phyloP scores from a whole-genome alignment of 139 green algal genomes.

The Penium margaritaceum region DNA sequence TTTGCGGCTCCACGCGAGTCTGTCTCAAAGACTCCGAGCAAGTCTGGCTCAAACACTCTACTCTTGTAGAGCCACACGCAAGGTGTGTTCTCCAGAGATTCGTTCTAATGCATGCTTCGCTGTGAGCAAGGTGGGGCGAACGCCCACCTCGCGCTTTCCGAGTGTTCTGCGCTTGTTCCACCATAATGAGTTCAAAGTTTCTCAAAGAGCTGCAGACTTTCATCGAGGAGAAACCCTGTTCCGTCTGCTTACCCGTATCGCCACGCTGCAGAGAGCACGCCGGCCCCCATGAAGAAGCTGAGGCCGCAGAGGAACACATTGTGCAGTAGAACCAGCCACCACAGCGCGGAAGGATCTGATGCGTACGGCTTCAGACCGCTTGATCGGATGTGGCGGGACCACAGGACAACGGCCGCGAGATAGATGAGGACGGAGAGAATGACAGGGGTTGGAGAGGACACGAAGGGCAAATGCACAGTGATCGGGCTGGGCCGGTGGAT shows the following conservation, averaged over 20 bases:
- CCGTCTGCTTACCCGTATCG: conserved; percentile 23
- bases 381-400: conserved; percentile 1
- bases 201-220: too few relatives aligned
- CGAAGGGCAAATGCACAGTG: conserved; percentile 50
- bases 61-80: too few relatives aligned
- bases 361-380: conserved; percentile 17
- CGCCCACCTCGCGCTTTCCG: too few relatives aligned
- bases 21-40: too few relatives aligned
- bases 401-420: conserved; percentile 35
- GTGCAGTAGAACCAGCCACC: conserved; percentile 13
- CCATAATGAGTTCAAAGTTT: too few relatives aligned
- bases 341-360: background rate
- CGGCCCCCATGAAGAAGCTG: conserved; percentile 31
- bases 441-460: conserved; percentile 48
- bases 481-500: conserved; percentile 30
- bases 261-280: conserved; percentile 22
- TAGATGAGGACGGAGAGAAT: conserved; percentile 50
- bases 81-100: too few relatives aligned
- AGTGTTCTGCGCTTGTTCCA: too few relatives aligned
- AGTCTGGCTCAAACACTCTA: too few relatives aligned
- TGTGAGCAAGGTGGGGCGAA: too few relatives aligned
- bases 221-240: too few relatives aligned
- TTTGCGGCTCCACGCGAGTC: too few relatives aligned
- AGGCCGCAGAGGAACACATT: conserved; percentile 30
- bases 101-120: too few relatives aligned